Conservation (phyloP, 768 basidiomycete species). For the Sporobolomyces pararoseus region DNA sequence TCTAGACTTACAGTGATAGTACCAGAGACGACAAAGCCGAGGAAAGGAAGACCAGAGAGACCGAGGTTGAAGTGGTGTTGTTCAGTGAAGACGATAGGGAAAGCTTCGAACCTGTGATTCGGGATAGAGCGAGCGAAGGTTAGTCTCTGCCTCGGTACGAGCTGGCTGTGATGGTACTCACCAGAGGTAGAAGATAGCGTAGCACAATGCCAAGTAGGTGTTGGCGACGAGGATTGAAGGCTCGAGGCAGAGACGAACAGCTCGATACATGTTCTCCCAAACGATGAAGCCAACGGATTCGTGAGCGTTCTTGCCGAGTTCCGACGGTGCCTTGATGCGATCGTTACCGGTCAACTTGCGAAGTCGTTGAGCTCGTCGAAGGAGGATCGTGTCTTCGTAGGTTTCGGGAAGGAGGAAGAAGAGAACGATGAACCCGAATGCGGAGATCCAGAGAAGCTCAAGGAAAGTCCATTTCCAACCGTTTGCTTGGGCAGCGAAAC, state of each 20-base stretch:
- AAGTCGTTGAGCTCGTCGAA: slow-evolving; percentile 49
- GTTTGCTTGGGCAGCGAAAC: slow-evolving; percentile 48
- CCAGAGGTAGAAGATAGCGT: not conserved
- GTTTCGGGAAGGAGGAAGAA: slow-evolving; percentile 50
- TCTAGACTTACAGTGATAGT: slow-evolving; percentile 32
- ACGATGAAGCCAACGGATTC: not conserved
- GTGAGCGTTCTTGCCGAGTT: slow-evolving; percentile 42
- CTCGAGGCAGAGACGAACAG: slow-evolving; percentile 46
- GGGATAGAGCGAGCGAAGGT: too few species aligned
- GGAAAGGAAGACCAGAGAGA: slow-evolving; percentile 42
- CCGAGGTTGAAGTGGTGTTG: slow-evolving; percentile 44
- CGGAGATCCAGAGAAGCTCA: slow-evolving; percentile 49
- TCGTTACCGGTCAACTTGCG: slow-evolving; percentile 50
- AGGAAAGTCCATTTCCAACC: slow-evolving; percentile 51
- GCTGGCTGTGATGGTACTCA: too few species aligned
- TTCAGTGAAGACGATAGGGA: slow-evolving; percentile 47
- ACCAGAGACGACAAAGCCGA: slow-evolving; percentile 45
- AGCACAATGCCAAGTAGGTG: slow-evolving; percentile 45
- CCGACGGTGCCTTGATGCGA: slow-evolving; percentile 45
- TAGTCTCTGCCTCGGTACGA: too few species aligned
- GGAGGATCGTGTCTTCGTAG: slow-evolving; percentile 48
- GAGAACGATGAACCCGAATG: slow-evolving; percentile 45
- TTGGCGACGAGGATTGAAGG: slow-evolving; percentile 48
- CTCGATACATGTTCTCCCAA: slow-evolving; percentile 42
- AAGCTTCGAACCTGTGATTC: slow-evolving; percentile 45